Evolutionary conservation across 148 eudicot genomes (phyloP).

Genomic region (Chenopodium berlandieri): DNA sequence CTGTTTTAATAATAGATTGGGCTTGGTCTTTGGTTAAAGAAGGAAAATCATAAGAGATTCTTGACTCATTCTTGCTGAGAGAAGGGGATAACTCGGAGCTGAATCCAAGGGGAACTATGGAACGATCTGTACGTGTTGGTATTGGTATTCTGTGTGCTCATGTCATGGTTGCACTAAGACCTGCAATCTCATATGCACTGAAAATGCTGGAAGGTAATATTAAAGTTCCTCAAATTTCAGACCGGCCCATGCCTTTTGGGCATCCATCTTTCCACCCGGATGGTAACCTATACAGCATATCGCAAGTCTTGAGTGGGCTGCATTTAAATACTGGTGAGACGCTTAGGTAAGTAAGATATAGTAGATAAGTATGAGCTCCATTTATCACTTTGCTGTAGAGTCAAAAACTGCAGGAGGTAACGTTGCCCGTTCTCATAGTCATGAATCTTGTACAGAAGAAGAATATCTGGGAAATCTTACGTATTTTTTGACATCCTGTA

Average conservation of each 20-base stretch:
- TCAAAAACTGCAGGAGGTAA: neutral
- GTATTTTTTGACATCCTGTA: neutral
- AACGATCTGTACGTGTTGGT: constrained; percentile 56
- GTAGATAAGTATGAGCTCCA: neutral
- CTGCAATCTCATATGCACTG: constrained; percentile 66
- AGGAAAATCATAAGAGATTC: constrained; percentile 48
- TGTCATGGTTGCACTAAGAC: constrained; percentile 90
- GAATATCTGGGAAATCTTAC: neutral
- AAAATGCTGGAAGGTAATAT: constrained; percentile 92
- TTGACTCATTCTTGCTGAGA: constrained; percentile 47
- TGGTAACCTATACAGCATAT: constrained; percentile 43
- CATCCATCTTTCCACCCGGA: constrained; percentile 52
- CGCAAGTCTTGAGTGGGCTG: constrained; percentile 51
- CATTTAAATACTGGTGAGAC: constrained; percentile 47
- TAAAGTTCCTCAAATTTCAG: constrained; percentile 70
- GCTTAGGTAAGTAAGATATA: constrained; percentile 67
- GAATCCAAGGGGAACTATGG: constrained; percentile 65
- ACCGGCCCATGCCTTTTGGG: constrained; percentile 67
- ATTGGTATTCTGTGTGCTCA: constrained; percentile 84
- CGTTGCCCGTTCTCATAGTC: neutral
- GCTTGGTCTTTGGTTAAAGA: constrained; percentile 74
- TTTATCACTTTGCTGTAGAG: neutral
- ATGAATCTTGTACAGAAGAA: neutral
- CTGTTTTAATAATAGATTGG: constrained; percentile 72
- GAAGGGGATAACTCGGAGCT: constrained; percentile 33